These are phyloP conservation scores for Porogramme epimiltina DNA, from an alignment of 1,284 basidiomycete genomes.

Conservation along the genomic window DNA sequence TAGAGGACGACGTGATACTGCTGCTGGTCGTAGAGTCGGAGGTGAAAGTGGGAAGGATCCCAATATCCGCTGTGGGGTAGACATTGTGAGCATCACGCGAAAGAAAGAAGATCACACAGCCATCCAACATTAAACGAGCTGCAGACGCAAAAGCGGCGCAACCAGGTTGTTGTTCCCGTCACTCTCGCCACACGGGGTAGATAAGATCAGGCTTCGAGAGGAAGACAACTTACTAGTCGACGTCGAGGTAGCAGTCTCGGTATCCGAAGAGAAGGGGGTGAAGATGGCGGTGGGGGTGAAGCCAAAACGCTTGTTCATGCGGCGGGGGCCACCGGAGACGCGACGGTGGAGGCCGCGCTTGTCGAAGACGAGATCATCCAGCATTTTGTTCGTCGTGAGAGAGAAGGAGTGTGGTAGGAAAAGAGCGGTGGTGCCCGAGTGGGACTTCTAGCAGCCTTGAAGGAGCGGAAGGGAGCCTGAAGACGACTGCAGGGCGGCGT, in stretches of 20 bases:
- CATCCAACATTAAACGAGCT: no score
- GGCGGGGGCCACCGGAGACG: slow-evolving; percentile 8
- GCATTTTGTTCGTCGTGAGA: slow-evolving; percentile 20
- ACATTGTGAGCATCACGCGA: no score
- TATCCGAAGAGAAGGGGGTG: background rate
- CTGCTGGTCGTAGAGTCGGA: background rate
- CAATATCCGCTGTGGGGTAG: background rate
- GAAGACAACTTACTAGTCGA: slow-evolving; percentile 15
- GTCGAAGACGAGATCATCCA: slow-evolving; percentile 24
- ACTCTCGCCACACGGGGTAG: no score
- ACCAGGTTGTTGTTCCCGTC: no score
- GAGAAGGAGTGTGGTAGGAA: slow-evolving; percentile 29
- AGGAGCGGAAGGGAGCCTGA: slow-evolving; percentile 8
- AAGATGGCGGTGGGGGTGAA: slow-evolving; percentile 18
- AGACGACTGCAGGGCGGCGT: background rate
- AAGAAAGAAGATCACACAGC: no score
- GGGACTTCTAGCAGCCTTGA: slow-evolving; percentile 23
- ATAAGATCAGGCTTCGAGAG: no score
- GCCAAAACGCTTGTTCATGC: slow-evolving; percentile 12
- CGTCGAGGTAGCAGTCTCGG: background rate
- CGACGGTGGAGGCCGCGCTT: slow-evolving; percentile 25
- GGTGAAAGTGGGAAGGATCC: background rate
- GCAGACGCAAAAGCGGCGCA: no score
- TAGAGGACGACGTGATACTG: background rate
- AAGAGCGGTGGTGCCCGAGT: slow-evolving; percentile 29